phyloP scores from a whole-genome alignment of 2,329 filamentous ascomycete species.

The Beauveria scarabaeidicola region DNA sequence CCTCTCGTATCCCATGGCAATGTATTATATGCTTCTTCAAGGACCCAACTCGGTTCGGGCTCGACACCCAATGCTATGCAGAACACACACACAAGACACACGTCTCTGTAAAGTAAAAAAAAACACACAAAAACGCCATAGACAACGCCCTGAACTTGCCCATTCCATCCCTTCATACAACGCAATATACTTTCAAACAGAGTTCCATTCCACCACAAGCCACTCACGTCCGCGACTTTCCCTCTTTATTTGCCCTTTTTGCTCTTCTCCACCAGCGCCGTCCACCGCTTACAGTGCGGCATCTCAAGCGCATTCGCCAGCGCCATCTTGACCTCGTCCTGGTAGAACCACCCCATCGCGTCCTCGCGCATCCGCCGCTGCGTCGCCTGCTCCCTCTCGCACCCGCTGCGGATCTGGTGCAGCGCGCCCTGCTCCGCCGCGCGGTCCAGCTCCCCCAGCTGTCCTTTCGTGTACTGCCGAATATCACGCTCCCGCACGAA shows the following conservation, averaged over 20 bases:
- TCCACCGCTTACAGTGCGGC: conserved; percentile 45
- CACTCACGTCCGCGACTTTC: background rate
- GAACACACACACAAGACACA: background rate
- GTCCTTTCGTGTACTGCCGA: conserved; percentile 55
- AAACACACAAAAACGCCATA: conserved; percentile 1
- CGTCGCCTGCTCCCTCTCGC: conserved; percentile 61
- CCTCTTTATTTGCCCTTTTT: conserved; percentile 1
- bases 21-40: conserved; percentile 7
- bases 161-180: background rate
- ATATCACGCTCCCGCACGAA: conserved; percentile 77
- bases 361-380: conserved; percentile 63
- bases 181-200: background rate
- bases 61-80: conserved; percentile 9
- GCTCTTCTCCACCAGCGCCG: conserved; percentile 23
- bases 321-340: conserved; percentile 71
- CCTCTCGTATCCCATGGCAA: background rate
- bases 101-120: background rate
- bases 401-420: conserved; percentile 57
- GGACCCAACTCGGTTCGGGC: background rate
- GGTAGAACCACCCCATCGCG: conserved; percentile 80
- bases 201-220: no score
- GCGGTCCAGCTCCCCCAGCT: conserved; percentile 68
- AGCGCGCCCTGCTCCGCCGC: conserved; percentile 69
- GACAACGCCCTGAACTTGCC: background rate
- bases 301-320: conserved; percentile 49